Base-by-base conservation (phyloP, 2,329 filamentous ascomycete species). In the Aspergillus costaricaensis region DNA sequence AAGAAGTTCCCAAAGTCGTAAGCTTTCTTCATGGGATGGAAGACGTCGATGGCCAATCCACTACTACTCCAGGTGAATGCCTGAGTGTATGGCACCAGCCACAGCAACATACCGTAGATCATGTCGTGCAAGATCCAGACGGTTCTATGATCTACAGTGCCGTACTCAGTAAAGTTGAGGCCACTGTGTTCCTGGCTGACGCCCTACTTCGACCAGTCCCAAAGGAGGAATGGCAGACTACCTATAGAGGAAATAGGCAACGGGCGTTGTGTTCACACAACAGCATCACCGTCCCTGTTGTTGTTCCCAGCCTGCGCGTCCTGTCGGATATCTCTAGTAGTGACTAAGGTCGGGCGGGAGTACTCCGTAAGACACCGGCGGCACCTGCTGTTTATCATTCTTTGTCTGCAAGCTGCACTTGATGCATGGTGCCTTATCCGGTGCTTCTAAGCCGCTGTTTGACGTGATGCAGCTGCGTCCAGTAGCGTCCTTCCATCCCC, bases 341-440 rank as follows among this genome's bases (percentile, higher is more conserved):
- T 36, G 32, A 36, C 12, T 23, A 19, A 52, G 39, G 21, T 27
- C 59, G 55, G 59, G 54, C 47, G 43, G 55, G 59, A 49, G 55
- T 61, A 36, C 54, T 61, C 59, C 54, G 55, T 47, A 44, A 60
- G 57, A 55, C 41, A 59, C 32, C 21, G 17, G 30, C 12, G 17
- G 47, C 14, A 52, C 7, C 43, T 30, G 21, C 43, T 51, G 41
- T 55, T 21, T 32, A 21, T 39, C 44, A 25, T 55, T 44, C 44
- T 49, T 56, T 36, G 36, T n/a, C 36, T 44, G 41, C 47, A 25
- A 32, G 53, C 41, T 44, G 53, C 53, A 47, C 23, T 38, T 27
- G 52, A 55, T 56, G 52, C 58, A 56, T 60, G 43, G 44, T 56
- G 17, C 52, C 23, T 56, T 52, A 50, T 50, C 43, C 43, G 39